Evolutionary conservation across 2,329 filamentous ascomycete species (phyloP).

Genomic region (Stagonosporopsis rhizophila): DNA sequence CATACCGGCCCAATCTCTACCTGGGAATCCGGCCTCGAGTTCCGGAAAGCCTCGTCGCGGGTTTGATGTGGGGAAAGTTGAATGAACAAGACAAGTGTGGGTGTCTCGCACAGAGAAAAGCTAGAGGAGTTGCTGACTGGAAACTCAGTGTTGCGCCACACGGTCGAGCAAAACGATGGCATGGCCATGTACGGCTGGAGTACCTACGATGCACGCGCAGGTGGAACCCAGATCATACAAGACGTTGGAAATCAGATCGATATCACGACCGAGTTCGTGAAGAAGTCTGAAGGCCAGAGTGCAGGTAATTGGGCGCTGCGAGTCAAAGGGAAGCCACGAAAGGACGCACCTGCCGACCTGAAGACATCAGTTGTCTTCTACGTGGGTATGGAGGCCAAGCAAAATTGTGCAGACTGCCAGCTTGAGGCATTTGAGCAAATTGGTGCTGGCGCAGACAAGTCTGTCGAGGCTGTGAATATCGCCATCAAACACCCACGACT

Average conservation of each 20-base stretch:
- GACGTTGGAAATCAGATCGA: slow-evolving; percentile 86
- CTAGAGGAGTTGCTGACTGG: slow-evolving; percentile 14
- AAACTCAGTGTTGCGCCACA: slow-evolving; percentile 73
- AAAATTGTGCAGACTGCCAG: slow-evolving; percentile 52
- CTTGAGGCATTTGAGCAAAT: slow-evolving; percentile 66
- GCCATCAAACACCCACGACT: slow-evolving; percentile 72
- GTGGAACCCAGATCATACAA: slow-evolving; percentile 86
- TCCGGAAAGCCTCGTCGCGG: slow-evolving; percentile 79
- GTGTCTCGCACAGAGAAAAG: slow-evolving; percentile 38
- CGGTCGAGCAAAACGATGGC: slow-evolving; percentile 89
- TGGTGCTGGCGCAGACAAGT: slow-evolving; percentile 51
- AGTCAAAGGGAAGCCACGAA: slow-evolving; percentile 78
- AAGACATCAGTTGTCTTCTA: slow-evolving; percentile 85
- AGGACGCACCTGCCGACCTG: slow-evolving; percentile 67
- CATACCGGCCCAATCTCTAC: slow-evolving; percentile 91
- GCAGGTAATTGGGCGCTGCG: slow-evolving; percentile 90
- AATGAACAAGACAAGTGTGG: slow-evolving; percentile 79
- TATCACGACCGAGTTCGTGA: slow-evolving; percentile 89
- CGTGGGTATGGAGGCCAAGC: slow-evolving; percentile 75
- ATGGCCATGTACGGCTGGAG: slow-evolving; percentile 98
- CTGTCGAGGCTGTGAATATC: slow-evolving; percentile 69
- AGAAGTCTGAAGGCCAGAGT: slow-evolving; percentile 81
- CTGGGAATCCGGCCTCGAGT: slow-evolving; percentile 85
- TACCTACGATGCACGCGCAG: slow-evolving; percentile 85
- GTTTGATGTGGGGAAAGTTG: slow-evolving; percentile 86